These are phyloP conservation scores for Coleophoma crateriformis DNA, from an alignment of 2,329 filamentous ascomycete genomes.

Conservation along the genomic window DNA sequence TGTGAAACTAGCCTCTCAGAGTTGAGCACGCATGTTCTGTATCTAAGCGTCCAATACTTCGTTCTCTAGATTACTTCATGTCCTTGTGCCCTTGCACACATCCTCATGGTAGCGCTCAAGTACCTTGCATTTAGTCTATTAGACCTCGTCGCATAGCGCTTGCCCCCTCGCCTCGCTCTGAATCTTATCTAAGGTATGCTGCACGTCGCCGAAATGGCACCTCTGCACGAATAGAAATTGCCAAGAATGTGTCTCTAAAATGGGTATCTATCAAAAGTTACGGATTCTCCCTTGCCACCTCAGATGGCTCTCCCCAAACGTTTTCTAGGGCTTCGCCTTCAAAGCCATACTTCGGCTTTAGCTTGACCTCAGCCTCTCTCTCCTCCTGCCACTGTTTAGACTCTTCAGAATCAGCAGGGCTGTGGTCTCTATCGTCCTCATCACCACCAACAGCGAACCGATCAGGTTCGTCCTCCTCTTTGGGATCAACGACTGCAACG, in stretches of 20 bases:
- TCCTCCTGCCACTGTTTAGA: constrained; percentile 34
- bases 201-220: too few relatives aligned
- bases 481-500: constrained; percentile 33
- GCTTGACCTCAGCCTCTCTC: constrained; percentile 12
- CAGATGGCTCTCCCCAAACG: constrained; percentile 25
- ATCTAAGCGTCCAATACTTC: too few relatives aligned
- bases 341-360: constrained; percentile 28
- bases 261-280: constrained; percentile 9
- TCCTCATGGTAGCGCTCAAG: too few relatives aligned
- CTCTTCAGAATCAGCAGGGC: constrained; percentile 32
- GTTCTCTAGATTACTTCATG: too few relatives aligned
- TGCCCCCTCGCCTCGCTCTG: too few relatives aligned
- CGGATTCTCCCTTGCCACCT: constrained; percentile 22
- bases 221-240: neutral
- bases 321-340: constrained; percentile 28
- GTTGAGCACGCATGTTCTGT: neutral
- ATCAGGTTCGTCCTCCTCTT: constrained; percentile 31
- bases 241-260: neutral
- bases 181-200: too few relatives aligned
- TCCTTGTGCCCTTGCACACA: too few relatives aligned
- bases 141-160: too few relatives aligned
- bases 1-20: neutral
- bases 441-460: constrained; percentile 21
- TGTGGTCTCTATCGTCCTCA: constrained; percentile 19
- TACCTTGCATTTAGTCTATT: too few relatives aligned